These are phyloP conservation scores for Cladophialophora psammophila DNA, from an alignment of 2,329 filamentous ascomycete species.

Conservation along the genomic window DNA sequence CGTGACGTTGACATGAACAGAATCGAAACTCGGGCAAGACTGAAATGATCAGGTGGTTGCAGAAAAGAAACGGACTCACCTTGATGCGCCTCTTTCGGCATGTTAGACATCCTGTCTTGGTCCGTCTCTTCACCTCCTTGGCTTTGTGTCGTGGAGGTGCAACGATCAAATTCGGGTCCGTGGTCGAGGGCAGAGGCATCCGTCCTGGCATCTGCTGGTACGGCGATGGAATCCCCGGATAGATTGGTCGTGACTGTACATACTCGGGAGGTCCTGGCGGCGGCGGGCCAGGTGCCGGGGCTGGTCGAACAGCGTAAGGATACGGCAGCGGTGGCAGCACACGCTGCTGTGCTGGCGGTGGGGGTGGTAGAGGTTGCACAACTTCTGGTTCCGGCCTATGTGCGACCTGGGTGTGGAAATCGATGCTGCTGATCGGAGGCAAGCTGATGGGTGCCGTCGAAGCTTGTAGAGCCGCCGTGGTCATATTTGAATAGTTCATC, in stretches of 20 bases:
- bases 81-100: conserved; percentile 74
- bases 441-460: conserved; percentile 40
- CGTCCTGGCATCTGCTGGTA: conserved; percentile 36
- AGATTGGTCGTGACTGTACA: conserved; percentile 37
- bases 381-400: conserved; percentile 39
- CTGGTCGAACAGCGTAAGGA: conserved; percentile 35
- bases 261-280: conserved; percentile 35
- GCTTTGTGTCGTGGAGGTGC: conserved; percentile 58
- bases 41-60: conserved; percentile 6
- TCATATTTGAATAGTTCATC: conserved; percentile 40
- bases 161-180: conserved; percentile 38
- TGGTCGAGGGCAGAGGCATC: conserved; percentile 39
- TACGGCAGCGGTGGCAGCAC: conserved; percentile 41
- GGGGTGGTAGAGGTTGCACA: conserved; percentile 39
- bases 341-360: conserved; percentile 37
- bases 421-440: conserved; percentile 42
- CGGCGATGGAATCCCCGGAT: conserved; percentile 35
- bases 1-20: neutral
- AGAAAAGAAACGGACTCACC: conserved; percentile 57
- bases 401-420: conserved; percentile 37
- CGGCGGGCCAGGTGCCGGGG: conserved; percentile 37
- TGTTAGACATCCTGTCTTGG: conserved; percentile 74
- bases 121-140: conserved; percentile 77
- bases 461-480: conserved; percentile 36
- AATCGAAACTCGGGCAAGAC: conserved; percentile 16